Evolutionary conservation across 345 rosid species (phyloP), one percentile per base, ranked within the genome.

Genomic region (Populus ilicifolia): DNA sequence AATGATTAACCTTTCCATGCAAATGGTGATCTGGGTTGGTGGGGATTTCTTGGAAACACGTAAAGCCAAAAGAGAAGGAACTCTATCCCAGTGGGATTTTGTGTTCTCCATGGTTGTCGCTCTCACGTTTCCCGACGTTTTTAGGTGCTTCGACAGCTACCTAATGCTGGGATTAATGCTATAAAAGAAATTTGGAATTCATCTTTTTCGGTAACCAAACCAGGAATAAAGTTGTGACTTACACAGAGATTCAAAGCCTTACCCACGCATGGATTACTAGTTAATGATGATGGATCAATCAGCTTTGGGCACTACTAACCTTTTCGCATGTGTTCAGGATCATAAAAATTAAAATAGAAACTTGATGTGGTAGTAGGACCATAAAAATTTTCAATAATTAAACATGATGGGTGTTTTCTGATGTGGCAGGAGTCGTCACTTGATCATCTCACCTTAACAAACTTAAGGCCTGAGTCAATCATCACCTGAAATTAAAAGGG

Each of bases 11-110:
- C 27, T 59, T 1, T 23, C 63, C 23, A 56, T 33, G 36, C 36
- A 33, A 54, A 56, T 38, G 41, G 46, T 71, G 6, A n/a, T 65
- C 18, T 39, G 36, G 71, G 70, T 66, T 61, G 71, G 77, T 67
- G 73, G 70, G 85, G 81, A 81, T 83, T 75, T 81, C 85, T 80
- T 38, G 89, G 80, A 71, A 50, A 59, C 35, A 73, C 43, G 63
- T 72, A 69, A 82, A 79, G 86, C 85, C 82, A 61, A 80, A 81
- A 75, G 71, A 67, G 74, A 78, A 73, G 50, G 50, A 66, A 72
- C 73, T 68, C 70, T 63, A 35, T 75, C 66, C 54, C 10, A 46
- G 68, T 80, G 70, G 75, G 86, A 78, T 83, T 79, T 83, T 75
- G 66, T 69, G 67, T 73, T 76, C 79, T 30, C 59, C 67, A 43